Evolutionary conservation across 148 eudicot genomes (phyloP).

Genomic region (Tetragonia tetragonoides): DNA sequence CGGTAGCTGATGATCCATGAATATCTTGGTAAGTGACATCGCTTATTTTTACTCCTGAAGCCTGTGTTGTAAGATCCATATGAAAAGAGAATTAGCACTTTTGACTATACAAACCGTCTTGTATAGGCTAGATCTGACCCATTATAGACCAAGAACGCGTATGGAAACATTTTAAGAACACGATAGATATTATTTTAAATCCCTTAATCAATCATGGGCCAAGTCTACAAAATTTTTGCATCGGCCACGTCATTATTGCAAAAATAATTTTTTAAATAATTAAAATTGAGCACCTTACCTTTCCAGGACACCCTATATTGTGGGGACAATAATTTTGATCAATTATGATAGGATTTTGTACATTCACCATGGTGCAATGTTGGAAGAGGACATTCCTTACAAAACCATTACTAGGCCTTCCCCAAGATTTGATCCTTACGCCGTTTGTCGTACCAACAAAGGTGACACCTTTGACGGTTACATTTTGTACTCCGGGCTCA

Average conservation of each 20-base stretch:
- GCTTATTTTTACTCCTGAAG: slow-evolving; percentile 31
- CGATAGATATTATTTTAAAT: too few relatives aligned
- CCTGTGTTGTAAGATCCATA: slow-evolving; percentile 20
- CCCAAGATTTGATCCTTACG: slow-evolving; percentile 54
- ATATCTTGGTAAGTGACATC: slow-evolving; percentile 42
- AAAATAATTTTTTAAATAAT: too few relatives aligned
- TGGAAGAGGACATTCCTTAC: slow-evolving; percentile 39
- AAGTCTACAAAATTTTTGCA: too few relatives aligned
- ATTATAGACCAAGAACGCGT: too few relatives aligned
- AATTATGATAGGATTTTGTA: slow-evolving; percentile 46
- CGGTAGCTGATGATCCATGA: slow-evolving; percentile 40
- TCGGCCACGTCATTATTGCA: too few relatives aligned
- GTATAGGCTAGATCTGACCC: too few relatives aligned
- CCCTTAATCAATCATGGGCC: too few relatives aligned
- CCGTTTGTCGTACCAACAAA: slow-evolving; percentile 44
- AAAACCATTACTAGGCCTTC: slow-evolving; percentile 40
- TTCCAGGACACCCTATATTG: slow-evolving; percentile 33
- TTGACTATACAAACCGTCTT: too few relatives aligned
- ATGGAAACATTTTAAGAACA: too few relatives aligned
- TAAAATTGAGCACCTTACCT: slow-evolving; percentile 21
- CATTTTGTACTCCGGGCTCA: slow-evolving; percentile 50
- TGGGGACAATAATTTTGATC: slow-evolving; percentile 53
- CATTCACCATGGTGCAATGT: slow-evolving; percentile 37
- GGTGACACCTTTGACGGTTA: slow-evolving; percentile 37
- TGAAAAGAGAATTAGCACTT: neutral